Conservation (phyloP, 2,329 filamentous ascomycete genomes). For the Fusarium tjaetaba region DNA sequence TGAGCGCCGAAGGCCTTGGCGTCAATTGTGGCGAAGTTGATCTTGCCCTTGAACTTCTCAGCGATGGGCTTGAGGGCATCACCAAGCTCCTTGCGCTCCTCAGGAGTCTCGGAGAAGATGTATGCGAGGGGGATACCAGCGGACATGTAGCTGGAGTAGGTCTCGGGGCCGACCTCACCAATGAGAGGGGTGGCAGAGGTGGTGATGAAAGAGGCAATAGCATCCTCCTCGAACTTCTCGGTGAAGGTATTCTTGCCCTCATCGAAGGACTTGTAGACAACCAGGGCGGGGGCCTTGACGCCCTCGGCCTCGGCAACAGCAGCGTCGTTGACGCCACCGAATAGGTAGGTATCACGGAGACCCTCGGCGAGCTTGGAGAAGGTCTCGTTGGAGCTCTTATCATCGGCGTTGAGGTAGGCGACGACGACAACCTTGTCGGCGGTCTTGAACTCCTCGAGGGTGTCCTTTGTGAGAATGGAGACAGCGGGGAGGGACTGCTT, state of each 20-base stretch:
- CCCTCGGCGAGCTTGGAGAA: slow-evolving; percentile 78
- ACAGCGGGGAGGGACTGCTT: slow-evolving; percentile 97
- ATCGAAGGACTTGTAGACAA: slow-evolving; percentile 98
- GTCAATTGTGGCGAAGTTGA: slow-evolving; percentile 99
- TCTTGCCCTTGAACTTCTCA: slow-evolving; percentile 88
- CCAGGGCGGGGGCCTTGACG: slow-evolving; percentile 84
- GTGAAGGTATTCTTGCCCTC: slow-evolving; percentile 90
- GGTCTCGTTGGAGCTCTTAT: slow-evolving; percentile 88
- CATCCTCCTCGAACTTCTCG: slow-evolving; percentile 81
- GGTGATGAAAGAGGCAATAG: slow-evolving; percentile 85
- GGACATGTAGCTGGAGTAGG: slow-evolving; percentile 94
- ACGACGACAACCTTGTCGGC: slow-evolving; percentile 96
- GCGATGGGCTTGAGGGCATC: slow-evolving; percentile 85
- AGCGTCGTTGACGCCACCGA: slow-evolving; percentile 86
- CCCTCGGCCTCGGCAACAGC: slow-evolving; percentile 89
- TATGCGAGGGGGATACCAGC: slow-evolving; percentile 93
- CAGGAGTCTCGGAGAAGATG: slow-evolving; percentile 92
- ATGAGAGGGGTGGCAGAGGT: slow-evolving; percentile 87
- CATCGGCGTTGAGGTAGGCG: slow-evolving; percentile 82
- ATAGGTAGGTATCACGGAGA: slow-evolving; percentile 90
- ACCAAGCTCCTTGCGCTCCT: slow-evolving; percentile 85
- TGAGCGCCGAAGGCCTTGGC: slow-evolving; percentile 94
- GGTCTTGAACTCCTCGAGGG: slow-evolving; percentile 94
- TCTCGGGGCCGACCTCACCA: slow-evolving; percentile 96
- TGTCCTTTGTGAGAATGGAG: slow-evolving; percentile 82